These are phyloP conservation scores for Plectosphaerella sp. DNA, from an alignment of 2,329 filamentous ascomycete species.

Conservation along the genomic window DNA sequence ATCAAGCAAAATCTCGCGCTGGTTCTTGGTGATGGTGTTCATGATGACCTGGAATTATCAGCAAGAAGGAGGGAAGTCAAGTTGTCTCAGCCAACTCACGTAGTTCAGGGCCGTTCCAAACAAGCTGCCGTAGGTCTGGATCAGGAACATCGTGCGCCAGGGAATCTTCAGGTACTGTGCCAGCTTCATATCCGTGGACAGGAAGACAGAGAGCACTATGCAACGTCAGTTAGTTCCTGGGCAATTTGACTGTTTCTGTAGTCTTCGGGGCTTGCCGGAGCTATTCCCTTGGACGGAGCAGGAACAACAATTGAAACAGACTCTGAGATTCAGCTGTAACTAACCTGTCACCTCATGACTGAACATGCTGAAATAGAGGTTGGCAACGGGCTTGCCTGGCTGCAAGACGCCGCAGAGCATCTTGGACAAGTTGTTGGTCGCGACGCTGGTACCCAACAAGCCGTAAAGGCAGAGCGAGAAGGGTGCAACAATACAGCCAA, in stretches of 20 bases:
- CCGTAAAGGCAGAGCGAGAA: slow-evolving; percentile 10
- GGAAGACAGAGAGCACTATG: slow-evolving; percentile 21
- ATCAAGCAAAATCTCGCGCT: slow-evolving; percentile 30
- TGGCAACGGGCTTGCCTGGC: slow-evolving; percentile 31
- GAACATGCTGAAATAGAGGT: slow-evolving; percentile 38
- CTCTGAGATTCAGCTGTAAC: too few relatives aligned
- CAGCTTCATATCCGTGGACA: slow-evolving; percentile 57
- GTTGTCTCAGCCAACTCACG: slow-evolving; percentile 1
- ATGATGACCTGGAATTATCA: slow-evolving; percentile 26
- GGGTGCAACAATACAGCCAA: slow-evolving; percentile 8
- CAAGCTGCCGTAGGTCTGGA: slow-evolving; percentile 42
- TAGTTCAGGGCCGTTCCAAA: slow-evolving; percentile 40
- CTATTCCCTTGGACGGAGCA: too few relatives aligned
- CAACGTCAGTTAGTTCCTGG: too few relatives aligned
- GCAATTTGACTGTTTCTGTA: too few relatives aligned
- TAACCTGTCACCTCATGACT: slow-evolving; percentile 21
- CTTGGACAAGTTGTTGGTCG: slow-evolving; percentile 30
- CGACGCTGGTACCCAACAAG: slow-evolving; percentile 7
- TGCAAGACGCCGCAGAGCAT: slow-evolving; percentile 44
- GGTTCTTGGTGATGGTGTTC: slow-evolving; percentile 36
- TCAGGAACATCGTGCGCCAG: slow-evolving; percentile 61
- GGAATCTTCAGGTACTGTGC: slow-evolving; percentile 71
- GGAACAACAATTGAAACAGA: too few relatives aligned
- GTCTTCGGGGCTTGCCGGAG: too few relatives aligned
- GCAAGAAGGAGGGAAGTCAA: neutral